A percentile compares a stretch with the other conserved stretches of the same genome.
Evolutionary conservation across 345 rosid species (phyloP).

Genomic region (Rhizophora apiculata): DNA sequence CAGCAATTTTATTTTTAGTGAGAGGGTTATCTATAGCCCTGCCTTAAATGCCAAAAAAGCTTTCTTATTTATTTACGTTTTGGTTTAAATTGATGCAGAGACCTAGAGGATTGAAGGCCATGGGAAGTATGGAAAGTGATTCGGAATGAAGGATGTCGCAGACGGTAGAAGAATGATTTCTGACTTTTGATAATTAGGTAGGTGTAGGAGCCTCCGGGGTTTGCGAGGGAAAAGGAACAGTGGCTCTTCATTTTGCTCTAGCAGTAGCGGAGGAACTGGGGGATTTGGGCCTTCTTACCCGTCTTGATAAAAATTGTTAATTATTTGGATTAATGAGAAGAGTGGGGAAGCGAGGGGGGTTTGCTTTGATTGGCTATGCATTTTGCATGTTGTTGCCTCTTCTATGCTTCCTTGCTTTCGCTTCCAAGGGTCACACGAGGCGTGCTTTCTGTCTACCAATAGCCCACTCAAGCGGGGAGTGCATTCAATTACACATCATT

Average conservation of each 20-base stretch:
- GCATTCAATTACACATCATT: too few relatives aligned
- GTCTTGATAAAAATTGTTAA: too few relatives aligned
- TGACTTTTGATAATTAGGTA: conserved; percentile 7
- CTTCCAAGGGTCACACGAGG: not conserved
- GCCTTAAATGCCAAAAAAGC: not conserved
- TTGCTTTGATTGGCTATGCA: too few relatives aligned
- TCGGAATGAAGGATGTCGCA: conserved; percentile 36
- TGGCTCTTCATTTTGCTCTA: not conserved
- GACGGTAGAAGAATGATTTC: conserved; percentile 7
- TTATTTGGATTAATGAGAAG: too few relatives aligned
- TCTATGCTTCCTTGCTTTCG: not conserved
- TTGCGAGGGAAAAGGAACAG: not conserved
- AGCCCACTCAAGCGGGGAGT: too few relatives aligned
- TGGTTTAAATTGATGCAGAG: conserved; percentile 44
- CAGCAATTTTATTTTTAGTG: too few relatives aligned
- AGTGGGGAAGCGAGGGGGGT: too few relatives aligned
- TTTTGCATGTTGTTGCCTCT: not conserved
- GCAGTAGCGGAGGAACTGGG: too few relatives aligned
- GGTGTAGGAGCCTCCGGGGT: not conserved
- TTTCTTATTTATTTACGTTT: conserved; percentile 1
- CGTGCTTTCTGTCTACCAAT: too few relatives aligned
- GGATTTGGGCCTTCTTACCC: not conserved
- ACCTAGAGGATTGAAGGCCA: conserved; percentile 71
- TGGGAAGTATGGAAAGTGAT: conserved; percentile 65
- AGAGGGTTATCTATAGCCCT: too few relatives aligned